Percentiles rank a stretch among this genome's conserved stretches.
phyloP scores from a whole-genome alignment of 2,329 filamentous ascomycete species.

The Clonostachys chloroleuca region DNA sequence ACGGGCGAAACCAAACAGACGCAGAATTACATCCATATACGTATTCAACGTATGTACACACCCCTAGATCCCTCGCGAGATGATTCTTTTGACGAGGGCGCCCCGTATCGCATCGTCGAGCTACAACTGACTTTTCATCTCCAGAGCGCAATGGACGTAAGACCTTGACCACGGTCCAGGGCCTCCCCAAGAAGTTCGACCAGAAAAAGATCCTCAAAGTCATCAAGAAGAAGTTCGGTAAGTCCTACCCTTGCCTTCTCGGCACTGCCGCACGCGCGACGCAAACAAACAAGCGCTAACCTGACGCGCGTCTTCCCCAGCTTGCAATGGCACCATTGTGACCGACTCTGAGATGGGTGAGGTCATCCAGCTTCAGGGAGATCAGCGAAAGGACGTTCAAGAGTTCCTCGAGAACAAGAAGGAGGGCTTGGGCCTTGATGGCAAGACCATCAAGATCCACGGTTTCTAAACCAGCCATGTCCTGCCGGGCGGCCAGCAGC shows the following conservation, averaged over 20 bases:
- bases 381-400: constrained; percentile 98
- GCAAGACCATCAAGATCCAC: constrained; percentile 92
- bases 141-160: constrained; percentile 99
- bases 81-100: neutral
- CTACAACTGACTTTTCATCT: constrained; percentile 29
- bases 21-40: constrained; percentile 99
- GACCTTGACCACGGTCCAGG: constrained; percentile 99
- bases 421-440: constrained; percentile 87
- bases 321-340: constrained; percentile 99
- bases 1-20: constrained; percentile 92
- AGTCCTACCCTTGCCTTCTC: constrained; percentile 17
- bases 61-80: neutral
- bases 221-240: constrained; percentile 99
- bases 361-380: constrained; percentile 99
- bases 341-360: constrained; percentile 95
- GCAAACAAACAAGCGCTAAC: neutral
- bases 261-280: neutral
- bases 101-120: too few relatives aligned
- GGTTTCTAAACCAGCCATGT: constrained; percentile 40
- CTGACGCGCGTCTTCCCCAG: constrained; percentile 20
- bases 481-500: constrained; percentile 29
- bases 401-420: constrained; percentile 97
- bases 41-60: constrained; percentile 84
- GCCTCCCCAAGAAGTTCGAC: constrained; percentile 97
- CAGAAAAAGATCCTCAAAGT: constrained; percentile 99